phyloP scores from a whole-genome alignment of 768 basidiomycete genomes.

The Xanthoconium stramineum region DNA sequence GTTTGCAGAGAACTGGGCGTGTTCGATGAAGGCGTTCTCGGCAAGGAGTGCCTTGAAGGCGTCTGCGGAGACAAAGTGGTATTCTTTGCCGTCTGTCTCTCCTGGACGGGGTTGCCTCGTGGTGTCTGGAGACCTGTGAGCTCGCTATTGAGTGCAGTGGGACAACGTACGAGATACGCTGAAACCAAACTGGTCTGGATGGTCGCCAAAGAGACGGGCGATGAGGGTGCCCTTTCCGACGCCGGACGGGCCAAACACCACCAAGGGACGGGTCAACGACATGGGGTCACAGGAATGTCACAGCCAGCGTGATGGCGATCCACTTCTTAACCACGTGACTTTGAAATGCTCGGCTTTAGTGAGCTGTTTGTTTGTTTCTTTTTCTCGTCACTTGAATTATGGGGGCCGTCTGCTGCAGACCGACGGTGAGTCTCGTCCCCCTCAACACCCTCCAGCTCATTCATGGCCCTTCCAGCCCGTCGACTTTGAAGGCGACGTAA shows the following conservation, averaged over 20 bases:
- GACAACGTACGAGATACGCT: conserved; percentile 73
- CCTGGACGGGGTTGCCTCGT: conserved; percentile 82
- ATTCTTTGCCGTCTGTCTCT: conserved; percentile 79
- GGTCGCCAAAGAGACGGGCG: conserved; percentile 71
- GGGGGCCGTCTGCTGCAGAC: conserved; percentile 86
- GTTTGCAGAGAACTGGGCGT: conserved; percentile 91
- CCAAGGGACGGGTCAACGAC: conserved; percentile 48
- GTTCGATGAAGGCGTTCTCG: conserved; percentile 83
- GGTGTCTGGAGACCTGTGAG: conserved; percentile 57
- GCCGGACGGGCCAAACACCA: conserved; percentile 89
- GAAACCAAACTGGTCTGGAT: conserved; percentile 87
- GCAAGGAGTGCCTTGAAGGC: conserved; percentile 67
- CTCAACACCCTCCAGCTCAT: not conserved
- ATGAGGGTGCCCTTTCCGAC: conserved; percentile 94
- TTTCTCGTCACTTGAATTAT: conserved; percentile 27
- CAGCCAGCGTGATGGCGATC: not conserved
- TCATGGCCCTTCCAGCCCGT: conserved; percentile 56
- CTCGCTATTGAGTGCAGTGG: too few species aligned
- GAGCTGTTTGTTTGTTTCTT: conserved; percentile 13
- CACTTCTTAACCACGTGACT: conserved; percentile 15
- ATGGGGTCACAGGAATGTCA: not conserved
- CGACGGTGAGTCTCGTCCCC: conserved; percentile 49
- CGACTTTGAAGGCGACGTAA: conserved; percentile 94
- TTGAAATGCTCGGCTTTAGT: not conserved
- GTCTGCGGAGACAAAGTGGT: conserved; percentile 78